Evolutionary conservation across 371 early-diverging fungal species (phyloP), one percentile per base, ranked within the genome.

Genomic region (Actinomortierella wolfii): DNA sequence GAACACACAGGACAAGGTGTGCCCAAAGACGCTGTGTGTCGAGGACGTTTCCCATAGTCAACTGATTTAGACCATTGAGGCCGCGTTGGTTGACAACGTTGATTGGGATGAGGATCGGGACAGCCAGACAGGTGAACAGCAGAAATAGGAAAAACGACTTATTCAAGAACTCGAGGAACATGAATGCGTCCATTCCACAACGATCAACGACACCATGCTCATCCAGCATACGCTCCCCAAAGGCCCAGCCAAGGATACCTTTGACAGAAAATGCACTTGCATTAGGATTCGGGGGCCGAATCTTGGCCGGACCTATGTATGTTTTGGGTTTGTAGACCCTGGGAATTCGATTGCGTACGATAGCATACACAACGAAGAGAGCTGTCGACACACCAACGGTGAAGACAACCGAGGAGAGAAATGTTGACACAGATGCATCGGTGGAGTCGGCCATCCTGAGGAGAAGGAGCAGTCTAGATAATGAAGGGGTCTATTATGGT

Each of bases 171-270:
- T 63, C 69, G 40, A 69, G 39, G 41, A 69, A 69, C 69, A 69
- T 69, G 57, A 53, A 69, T 3, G 70, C 70, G 40, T 70, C 70
- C 41, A 70, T 46, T 9, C 70, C 70, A 47, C 70, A 70, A 5
- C 26, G 50, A 17, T 64, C 65, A 3, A 70, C 54, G 21, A 70
- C 29, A 41, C 60, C 61, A 6, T 8, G 44, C 4, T 70, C 70
- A 13, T 25, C 54, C 29, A 55, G 20, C 11, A 28, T 52, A 3
- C 60, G 60, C 1, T 2, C 47, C 0, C 58, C 64, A 29, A 40
- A 20, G 25, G 60, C 24, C 61, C 64, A 69, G 5, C 61, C 64
- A 1, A 64, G n/a, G 14, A 57, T 1, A 0, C 70, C 61, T 0
- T n/a, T 11, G 11, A 41, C n/a, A 1, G 40, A 4, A 1, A 15